A percentile compares a stretch with the other conserved stretches of the same genome.
These are phyloP conservation scores for Fraxinus albicans DNA, from an alignment of 305 asterid genomes.

Conservation along the genomic window DNA sequence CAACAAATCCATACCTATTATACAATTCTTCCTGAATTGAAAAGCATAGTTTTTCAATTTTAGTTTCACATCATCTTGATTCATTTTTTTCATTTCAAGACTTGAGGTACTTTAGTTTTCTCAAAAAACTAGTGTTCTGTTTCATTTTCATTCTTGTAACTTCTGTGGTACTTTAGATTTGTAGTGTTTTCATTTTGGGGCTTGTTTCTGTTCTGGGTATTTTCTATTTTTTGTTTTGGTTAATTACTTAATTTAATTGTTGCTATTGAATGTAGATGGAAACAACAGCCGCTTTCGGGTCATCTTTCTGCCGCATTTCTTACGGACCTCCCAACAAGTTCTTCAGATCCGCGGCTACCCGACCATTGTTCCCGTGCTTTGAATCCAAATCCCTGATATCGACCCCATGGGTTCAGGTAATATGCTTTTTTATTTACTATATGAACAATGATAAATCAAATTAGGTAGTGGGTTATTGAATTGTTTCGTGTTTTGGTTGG, in stretches of 20 bases:
- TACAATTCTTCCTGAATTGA: background rate
- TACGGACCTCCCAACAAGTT: constrained; percentile 18
- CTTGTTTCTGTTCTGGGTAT: background rate
- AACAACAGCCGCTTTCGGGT: constrained; percentile 54
- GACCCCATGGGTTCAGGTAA: constrained; percentile 55
- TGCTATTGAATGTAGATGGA: constrained; percentile 49
- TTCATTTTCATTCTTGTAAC: background rate
- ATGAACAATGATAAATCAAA: background rate
- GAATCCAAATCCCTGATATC: constrained; percentile 34
- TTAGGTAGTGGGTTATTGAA: background rate
- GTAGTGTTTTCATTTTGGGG: background rate
- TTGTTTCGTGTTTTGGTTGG: background rate
- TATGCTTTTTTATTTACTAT: background rate
- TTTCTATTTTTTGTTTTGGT: background rate
- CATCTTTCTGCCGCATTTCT: constrained; percentile 40
- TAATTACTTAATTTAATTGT: background rate
- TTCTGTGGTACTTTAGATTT: background rate
- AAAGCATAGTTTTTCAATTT: background rate
- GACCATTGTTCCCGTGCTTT: constrained; percentile 32
- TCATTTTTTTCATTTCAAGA: background rate
- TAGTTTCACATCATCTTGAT: background rate
- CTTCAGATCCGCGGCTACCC: constrained; percentile 27
- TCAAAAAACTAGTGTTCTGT: background rate
- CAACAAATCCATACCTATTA: background rate
- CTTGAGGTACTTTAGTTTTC: background rate